Evolutionary conservation across 805 yeast genomes (phyloP), one percentile per base, ranked within the genome.

Genomic region (Blastobotrys americana): DNA sequence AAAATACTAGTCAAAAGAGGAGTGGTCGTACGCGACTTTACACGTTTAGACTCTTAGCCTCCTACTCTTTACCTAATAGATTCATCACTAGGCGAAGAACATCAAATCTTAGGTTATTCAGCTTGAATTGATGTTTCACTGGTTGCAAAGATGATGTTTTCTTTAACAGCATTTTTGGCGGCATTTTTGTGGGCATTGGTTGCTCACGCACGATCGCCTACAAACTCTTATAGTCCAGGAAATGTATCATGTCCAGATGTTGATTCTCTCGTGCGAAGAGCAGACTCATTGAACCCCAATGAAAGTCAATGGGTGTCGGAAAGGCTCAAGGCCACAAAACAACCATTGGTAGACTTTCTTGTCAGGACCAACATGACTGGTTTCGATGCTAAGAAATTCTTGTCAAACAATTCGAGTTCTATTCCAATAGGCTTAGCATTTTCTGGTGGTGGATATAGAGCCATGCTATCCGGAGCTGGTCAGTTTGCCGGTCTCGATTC

Each of bases 361-460:
- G 58, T 63, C 27, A 64, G 70, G 16, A 67, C 73, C 20, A 69
- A 69, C 45, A 53, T 78, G 61, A 59, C 66, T 13, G 77, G 70
- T 49, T 74, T 77, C 51, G 71, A 74, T 49, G 72, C 73, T 1
- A 58, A 58, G 5, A 45, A 48, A 3, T 57, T 62, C 36, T 36
- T 62, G 37, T 45, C 47, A 31, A 47, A 59, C 45, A 46, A 53
- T 73, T 50, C 58, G 8, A 48, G 53, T 19, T 25, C 31, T 8
- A 46, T 59, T 38, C 54, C 49, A 21, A 54, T 63, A 25, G 72
- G 69, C 10, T 49, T 68, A 21, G 81, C 88, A 5, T 78, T 80
- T 53, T 77, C 85, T 13, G 96, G 96, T 37, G 96, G 96, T 58
- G 96, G 96, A 3, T 87, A 84, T 62, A 73, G 96, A 49, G 94